Evolutionary conservation across 129 eudicot species (phyloP).

Genomic region (Gnaphalium uliginosum): DNA sequence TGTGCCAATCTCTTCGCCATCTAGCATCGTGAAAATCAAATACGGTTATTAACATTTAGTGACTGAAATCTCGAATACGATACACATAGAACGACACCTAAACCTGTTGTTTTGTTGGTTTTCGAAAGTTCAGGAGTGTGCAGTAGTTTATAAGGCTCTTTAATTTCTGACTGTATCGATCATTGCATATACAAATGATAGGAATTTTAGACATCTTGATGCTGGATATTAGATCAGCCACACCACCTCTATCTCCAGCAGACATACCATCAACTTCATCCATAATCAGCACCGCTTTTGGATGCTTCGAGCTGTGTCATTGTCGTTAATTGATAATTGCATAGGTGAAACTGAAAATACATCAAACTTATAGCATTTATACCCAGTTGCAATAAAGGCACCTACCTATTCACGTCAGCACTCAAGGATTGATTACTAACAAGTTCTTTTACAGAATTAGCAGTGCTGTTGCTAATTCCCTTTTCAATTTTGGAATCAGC

Average conservation of each 20-base stretch:
- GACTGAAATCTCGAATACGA: neutral
- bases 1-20: conserved; percentile 83
- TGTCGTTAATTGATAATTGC: neutral
- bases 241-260: conserved; percentile 97
- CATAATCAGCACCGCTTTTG: conserved; percentile 80
- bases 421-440: conserved; percentile 73
- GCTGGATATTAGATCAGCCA: conserved; percentile 89
- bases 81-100: neutral
- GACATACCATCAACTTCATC: conserved; percentile 98
- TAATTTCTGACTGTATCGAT: conserved; percentile 90
- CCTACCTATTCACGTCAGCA: conserved; percentile 61
- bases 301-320: conserved; percentile 62
- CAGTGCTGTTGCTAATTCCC: conserved; percentile 88
- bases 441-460: conserved; percentile 90
- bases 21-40: conserved; percentile 40
- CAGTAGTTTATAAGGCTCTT: conserved; percentile 91
- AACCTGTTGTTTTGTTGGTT: conserved; percentile 99
- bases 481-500: conserved; percentile 87
- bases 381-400: conserved; percentile 11
- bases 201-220: conserved; percentile 89
- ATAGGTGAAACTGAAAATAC: conserved; percentile 9
- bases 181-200: conserved; percentile 92
- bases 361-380: neutral
- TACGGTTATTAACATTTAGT: neutral
- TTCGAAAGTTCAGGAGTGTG: conserved; percentile 66